Evolutionary conservation across 306 rosid species (phyloP).

Genomic region (Alnus rubra): DNA sequence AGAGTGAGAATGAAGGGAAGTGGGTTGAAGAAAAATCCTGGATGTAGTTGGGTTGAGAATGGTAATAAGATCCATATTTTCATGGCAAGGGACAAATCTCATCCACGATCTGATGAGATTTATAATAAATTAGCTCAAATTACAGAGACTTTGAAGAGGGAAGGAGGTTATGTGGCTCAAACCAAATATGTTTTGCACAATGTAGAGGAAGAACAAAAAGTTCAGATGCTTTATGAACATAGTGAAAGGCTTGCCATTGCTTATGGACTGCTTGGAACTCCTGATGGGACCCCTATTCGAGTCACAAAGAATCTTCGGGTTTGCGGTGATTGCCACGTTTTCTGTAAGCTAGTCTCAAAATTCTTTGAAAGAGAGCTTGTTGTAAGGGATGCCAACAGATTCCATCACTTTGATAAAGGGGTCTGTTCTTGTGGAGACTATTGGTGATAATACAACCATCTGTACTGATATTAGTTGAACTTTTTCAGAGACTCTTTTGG

Average conservation of each 20-base stretch:
- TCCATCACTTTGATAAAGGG: slow-evolving; percentile 68
- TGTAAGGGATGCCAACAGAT: slow-evolving; percentile 77
- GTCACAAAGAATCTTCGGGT: slow-evolving; percentile 68
- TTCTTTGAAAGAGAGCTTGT: slow-evolving; percentile 47
- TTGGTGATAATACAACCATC: slow-evolving; percentile 45
- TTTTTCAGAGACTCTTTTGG: not conserved
- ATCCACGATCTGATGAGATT: slow-evolving; percentile 54
- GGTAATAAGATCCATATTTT: slow-evolving; percentile 62
- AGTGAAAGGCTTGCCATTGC: slow-evolving; percentile 80
- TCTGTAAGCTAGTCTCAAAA: slow-evolving; percentile 63
- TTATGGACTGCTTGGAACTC: slow-evolving; percentile 54
- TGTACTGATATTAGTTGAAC: not conserved
- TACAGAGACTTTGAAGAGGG: slow-evolving; percentile 42
- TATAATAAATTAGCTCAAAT: slow-evolving; percentile 48
- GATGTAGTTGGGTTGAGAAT: slow-evolving; percentile 79
- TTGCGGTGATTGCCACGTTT: slow-evolving; percentile 70
- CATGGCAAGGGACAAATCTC: slow-evolving; percentile 66
- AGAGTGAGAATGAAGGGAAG: slow-evolving; percentile 66
- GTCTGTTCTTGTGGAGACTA: slow-evolving; percentile 74
- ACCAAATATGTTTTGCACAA: slow-evolving; percentile 63
- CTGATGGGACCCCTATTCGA: slow-evolving; percentile 48
- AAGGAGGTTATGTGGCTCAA: slow-evolving; percentile 62
- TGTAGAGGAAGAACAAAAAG: slow-evolving; percentile 63
- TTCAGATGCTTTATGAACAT: slow-evolving; percentile 58
- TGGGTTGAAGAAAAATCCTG: slow-evolving; percentile 73